phyloP scores from a whole-genome alignment of 2,329 filamentous ascomycete species.

The Ceratocystis ficicola region DNA sequence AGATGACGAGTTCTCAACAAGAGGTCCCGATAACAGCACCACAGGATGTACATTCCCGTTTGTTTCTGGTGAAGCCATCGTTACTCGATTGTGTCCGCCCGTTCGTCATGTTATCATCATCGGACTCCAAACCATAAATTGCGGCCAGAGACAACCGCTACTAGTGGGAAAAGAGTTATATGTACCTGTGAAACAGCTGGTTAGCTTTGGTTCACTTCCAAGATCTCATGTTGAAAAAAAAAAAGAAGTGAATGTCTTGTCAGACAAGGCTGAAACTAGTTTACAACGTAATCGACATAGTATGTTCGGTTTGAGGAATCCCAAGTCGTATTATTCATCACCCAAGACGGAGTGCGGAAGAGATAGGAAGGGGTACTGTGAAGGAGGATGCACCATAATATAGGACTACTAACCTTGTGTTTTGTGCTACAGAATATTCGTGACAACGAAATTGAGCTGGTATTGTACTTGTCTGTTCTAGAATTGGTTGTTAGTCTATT shows the following conservation, averaged over 20 bases:
- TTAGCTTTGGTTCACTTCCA: constrained; percentile 24
- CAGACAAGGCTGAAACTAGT: constrained; percentile 59
- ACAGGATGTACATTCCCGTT: constrained; percentile 52
- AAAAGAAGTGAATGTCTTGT: constrained; percentile 31
- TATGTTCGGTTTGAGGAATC: constrained; percentile 58
- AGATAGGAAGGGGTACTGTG: constrained; percentile 14
- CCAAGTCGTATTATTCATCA: constrained; percentile 54
- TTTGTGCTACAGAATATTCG: constrained; percentile 14
- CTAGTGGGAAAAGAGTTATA: constrained; percentile 7
- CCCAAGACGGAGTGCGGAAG: constrained; percentile 28
- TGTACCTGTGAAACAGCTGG: constrained; percentile 21
- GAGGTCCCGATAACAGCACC: constrained; percentile 41
- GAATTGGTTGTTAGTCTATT: background rate
- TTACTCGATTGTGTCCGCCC: constrained; percentile 53
- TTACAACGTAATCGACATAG: constrained; percentile 49
- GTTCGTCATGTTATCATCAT: constrained; percentile 58
- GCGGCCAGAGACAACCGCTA: background rate
- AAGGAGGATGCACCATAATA: background rate
- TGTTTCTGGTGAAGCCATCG: constrained; percentile 39
- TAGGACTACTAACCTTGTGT: constrained; percentile 37
- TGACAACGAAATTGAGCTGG: background rate
- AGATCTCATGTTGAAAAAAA: constrained; percentile 31
- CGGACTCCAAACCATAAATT: constrained; percentile 25
- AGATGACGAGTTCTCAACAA: constrained; percentile 57
- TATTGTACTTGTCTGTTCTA: background rate